Evolutionary conservation across 257 asterid species (phyloP).

Genomic region (Petrea volubilis): DNA sequence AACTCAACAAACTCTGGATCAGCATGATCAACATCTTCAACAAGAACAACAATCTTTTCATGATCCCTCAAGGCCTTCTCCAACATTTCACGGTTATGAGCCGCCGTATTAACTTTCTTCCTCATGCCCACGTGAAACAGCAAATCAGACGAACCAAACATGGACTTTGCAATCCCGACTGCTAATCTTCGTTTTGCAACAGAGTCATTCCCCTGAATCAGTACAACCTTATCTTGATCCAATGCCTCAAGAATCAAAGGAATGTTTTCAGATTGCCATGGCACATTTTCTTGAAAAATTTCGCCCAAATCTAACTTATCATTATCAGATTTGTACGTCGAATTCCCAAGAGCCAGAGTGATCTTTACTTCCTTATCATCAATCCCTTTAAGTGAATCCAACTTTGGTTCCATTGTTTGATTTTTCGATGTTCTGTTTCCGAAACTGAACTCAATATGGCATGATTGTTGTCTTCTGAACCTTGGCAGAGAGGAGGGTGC

Average conservation of each 20-base stretch:
- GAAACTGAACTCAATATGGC: conserved; percentile 75
- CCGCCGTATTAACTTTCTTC: conserved; percentile 13
- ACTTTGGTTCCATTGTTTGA: conserved; percentile 40
- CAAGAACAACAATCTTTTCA: conserved; percentile 47
- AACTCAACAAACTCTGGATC: conserved; percentile 45
- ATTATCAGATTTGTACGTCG: conserved; percentile 23
- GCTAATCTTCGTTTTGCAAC: conserved; percentile 66
- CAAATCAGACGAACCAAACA: conserved; percentile 62
- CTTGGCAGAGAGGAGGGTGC: conserved; percentile 56
- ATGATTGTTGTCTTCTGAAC: conserved; percentile 73
- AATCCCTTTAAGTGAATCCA: conserved; percentile 54
- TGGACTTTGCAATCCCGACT: conserved; percentile 44
- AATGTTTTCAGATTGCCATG: conserved; percentile 68
- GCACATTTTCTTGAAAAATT: conserved; percentile 52
- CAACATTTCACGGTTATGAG: conserved; percentile 33
- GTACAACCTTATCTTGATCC: conserved; percentile 42
- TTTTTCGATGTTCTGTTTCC: conserved; percentile 37
- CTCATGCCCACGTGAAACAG: conserved; percentile 49
- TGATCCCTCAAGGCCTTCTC: conserved; percentile 46
- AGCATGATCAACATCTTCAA: conserved; percentile 63
- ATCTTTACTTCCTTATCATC: conserved; percentile 67
- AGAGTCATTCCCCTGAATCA: conserved; percentile 68
- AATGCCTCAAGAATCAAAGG: conserved; percentile 47
- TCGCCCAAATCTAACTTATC: background rate
- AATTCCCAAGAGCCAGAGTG: conserved; percentile 72